Percentiles rank a stretch among this genome's conserved stretches.
phyloP scores from a whole-genome alignment of 2,329 filamentous ascomycete genomes.

The Colletotrichum sp. region DNA sequence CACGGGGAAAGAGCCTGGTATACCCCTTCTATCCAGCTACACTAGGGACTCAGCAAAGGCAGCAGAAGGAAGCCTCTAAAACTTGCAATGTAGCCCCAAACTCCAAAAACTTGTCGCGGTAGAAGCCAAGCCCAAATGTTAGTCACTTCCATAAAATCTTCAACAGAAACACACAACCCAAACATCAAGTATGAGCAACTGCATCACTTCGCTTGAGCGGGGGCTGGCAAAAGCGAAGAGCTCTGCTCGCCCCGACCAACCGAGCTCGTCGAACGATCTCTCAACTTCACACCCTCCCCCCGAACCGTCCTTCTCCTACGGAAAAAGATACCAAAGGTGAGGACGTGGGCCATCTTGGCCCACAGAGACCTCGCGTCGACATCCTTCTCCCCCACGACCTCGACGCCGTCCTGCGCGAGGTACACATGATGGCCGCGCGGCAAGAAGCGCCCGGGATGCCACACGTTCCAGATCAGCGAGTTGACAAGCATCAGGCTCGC shows the following conservation, averaged over 20 bases:
- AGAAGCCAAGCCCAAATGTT: background rate
- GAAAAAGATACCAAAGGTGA: background rate
- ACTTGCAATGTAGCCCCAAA: background rate
- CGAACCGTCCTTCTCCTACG: background rate
- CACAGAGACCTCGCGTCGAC: background rate
- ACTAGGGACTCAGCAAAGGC: background rate
- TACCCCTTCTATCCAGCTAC: background rate
- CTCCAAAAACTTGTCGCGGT: background rate
- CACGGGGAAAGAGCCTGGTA: background rate
- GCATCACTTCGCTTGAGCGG: background rate
- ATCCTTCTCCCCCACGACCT: background rate
- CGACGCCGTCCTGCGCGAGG: conserved; percentile 49
- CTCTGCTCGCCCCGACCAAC: background rate
- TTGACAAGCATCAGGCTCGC: conserved; percentile 57
- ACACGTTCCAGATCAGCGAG: conserved; percentile 51
- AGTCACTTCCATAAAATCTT: background rate
- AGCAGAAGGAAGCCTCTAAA: background rate
- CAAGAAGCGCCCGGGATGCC: conserved; percentile 56
- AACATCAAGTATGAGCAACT: background rate
- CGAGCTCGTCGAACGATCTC: background rate
- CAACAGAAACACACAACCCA: background rate
- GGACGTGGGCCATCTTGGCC: background rate
- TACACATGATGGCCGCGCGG: conserved; percentile 54
- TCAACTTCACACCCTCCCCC: background rate
- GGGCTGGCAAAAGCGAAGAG: background rate